These are phyloP conservation scores for Metschnikowia similis DNA, from an alignment of 805 yeast genomes.

Conservation along the genomic window DNA sequence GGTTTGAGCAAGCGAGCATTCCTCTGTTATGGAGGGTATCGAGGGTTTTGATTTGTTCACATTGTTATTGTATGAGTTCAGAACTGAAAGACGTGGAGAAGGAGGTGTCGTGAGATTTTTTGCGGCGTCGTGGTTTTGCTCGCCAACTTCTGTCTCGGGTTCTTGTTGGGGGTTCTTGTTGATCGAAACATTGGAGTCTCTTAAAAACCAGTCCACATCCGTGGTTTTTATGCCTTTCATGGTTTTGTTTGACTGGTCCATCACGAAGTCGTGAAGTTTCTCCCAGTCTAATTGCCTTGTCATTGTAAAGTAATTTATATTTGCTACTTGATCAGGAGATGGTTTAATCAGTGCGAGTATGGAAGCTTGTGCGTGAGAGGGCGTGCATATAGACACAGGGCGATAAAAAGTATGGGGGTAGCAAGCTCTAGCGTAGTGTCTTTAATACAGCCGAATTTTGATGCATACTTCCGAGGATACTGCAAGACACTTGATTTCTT, in stretches of 20 bases:
- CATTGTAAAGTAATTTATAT: neutral
- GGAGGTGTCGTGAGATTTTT: constrained; percentile 13
- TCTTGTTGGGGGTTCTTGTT: neutral
- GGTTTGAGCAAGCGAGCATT: neutral
- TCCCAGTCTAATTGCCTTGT: constrained; percentile 9
- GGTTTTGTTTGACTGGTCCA: constrained; percentile 12
- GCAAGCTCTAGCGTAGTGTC: neutral
- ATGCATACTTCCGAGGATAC: too few relatives aligned
- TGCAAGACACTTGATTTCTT: neutral
- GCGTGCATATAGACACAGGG: neutral
- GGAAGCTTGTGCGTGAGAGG: neutral
- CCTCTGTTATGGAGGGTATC: constrained; percentile 25
- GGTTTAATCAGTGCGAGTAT: neutral
- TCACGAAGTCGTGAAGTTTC: constrained; percentile 9
- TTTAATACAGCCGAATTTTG: too few relatives aligned
- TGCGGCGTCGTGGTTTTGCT: neutral
- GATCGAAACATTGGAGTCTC: constrained; percentile 26
- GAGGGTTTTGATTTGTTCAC: constrained; percentile 32
- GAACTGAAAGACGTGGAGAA: constrained; percentile 17
- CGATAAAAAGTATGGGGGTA: neutral
- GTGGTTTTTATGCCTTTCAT: constrained; percentile 32
- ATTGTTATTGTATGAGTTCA: constrained; percentile 30
- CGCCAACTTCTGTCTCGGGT: neutral
- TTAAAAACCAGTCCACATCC: constrained; percentile 51
- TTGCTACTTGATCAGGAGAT: neutral